Conservation (phyloP, 2,329 filamentous ascomycete species). For the Sporothrix sp. region DNA sequence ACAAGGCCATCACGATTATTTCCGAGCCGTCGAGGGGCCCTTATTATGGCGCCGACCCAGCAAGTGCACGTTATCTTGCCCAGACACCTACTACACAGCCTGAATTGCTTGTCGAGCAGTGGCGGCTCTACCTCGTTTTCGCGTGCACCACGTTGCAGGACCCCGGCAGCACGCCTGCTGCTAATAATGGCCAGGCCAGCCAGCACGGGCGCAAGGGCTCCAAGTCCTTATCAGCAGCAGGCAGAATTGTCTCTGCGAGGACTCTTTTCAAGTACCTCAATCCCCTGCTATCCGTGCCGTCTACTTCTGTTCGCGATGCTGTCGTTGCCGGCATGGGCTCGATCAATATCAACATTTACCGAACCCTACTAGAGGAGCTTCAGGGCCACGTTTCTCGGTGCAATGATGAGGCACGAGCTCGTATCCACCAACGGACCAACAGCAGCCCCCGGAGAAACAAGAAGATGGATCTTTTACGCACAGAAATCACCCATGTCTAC, state of each 20-base stretch:
- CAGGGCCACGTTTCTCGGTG: constrained; percentile 79
- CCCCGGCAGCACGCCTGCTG: constrained; percentile 56
- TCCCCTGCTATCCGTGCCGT: constrained; percentile 71
- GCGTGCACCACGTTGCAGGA: constrained; percentile 92
- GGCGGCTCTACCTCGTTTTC: constrained; percentile 95
- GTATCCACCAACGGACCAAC: constrained; percentile 76
- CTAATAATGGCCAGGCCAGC: constrained; percentile 43
- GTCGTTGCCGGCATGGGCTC: constrained; percentile 88
- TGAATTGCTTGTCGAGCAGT: constrained; percentile 87
- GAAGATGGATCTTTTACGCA: constrained; percentile 77
- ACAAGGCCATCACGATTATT: constrained; percentile 68
- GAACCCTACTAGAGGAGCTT: constrained; percentile 78
- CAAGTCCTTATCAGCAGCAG: constrained; percentile 51
- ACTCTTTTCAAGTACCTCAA: constrained; percentile 88
- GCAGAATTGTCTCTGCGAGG: constrained; percentile 78
- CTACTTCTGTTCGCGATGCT: constrained; percentile 74
- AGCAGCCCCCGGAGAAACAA: constrained; percentile 75
- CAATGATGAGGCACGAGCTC: constrained; percentile 76
- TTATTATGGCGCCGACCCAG: constrained; percentile 51
- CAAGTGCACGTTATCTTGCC: constrained; percentile 40
- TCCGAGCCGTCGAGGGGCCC: constrained; percentile 62
- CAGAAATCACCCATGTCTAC: constrained; percentile 93
- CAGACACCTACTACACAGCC: constrained; percentile 62
- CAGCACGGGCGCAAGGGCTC: constrained; percentile 80
- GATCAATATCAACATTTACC: constrained; percentile 90